A percentile compares a stretch with the other conserved stretches of the same genome.
phyloP scores from a whole-genome alignment of 306 rosid genomes.

The Vigna reflexopilosa region DNA sequence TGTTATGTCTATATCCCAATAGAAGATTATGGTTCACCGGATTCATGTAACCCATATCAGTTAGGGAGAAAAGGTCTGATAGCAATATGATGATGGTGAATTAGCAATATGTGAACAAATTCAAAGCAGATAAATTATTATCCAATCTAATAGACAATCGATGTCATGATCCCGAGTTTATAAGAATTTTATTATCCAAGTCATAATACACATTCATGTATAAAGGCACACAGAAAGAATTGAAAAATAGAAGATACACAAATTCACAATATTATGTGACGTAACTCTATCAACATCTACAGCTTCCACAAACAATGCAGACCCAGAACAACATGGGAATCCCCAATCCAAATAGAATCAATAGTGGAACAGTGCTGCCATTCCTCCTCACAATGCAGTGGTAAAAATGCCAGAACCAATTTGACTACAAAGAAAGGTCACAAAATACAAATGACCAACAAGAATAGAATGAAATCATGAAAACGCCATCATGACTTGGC shows the following conservation, averaged over 20 bases:
- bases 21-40: not conserved
- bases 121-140: not conserved
- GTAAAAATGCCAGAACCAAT: slow-evolving; percentile 52
- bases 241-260: slow-evolving; percentile 22
- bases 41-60: too few relatives aligned
- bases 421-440: slow-evolving; percentile 34
- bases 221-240: not conserved
- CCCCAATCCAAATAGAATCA: slow-evolving; percentile 34
- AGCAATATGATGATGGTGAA: not conserved
- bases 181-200: not conserved
- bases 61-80: not conserved
- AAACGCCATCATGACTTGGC: slow-evolving; percentile 52
- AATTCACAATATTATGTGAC: slow-evolving; percentile 35
- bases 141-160: not conserved
- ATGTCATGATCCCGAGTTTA: not conserved
- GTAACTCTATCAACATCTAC: slow-evolving; percentile 40
- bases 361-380: slow-evolving; percentile 30
- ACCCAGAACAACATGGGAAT: slow-evolving; percentile 42
- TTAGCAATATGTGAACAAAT: not conserved
- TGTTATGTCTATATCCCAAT: not conserved
- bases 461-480: slow-evolving; percentile 48
- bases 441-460: slow-evolving; percentile 37
- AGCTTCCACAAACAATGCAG: slow-evolving; percentile 41
- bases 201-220: slow-evolving; percentile 1
- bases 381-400: slow-evolving; percentile 31